Conservation (phyloP, 306 rosid species). For the Aeschynomene evenia region DNA sequence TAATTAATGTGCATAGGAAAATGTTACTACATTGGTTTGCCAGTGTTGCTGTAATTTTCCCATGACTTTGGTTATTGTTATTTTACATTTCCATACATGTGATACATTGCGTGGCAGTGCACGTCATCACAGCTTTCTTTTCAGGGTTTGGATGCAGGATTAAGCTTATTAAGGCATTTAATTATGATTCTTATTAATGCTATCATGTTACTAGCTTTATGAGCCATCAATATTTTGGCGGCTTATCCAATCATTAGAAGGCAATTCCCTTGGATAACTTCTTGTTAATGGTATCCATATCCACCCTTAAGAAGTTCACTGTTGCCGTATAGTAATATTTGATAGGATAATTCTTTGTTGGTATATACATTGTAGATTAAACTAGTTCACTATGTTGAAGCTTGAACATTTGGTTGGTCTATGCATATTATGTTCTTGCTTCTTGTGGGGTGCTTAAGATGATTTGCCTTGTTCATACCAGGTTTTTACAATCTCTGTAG, state of each 20-base stretch:
- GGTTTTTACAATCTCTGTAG: slow-evolving; percentile 74
- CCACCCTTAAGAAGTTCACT: background rate
- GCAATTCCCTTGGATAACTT: background rate
- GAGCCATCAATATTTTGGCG: background rate
- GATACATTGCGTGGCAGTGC: background rate
- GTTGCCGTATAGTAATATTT: background rate
- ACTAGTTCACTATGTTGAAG: background rate
- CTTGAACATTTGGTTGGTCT: background rate
- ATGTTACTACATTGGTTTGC: background rate
- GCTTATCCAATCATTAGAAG: background rate
- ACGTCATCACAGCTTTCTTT: background rate
- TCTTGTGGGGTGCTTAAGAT: background rate
- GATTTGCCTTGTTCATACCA: slow-evolving; percentile 31
- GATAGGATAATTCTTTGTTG: background rate
- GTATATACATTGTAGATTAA: background rate
- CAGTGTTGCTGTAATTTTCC: background rate
- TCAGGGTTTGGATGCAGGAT: background rate
- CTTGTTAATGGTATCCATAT: background rate
- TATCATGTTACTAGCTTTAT: background rate
- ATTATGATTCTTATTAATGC: background rate
- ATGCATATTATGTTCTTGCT: background rate
- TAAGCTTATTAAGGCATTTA: background rate
- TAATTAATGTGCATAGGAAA: slow-evolving; percentile 29
- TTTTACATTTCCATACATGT: background rate
- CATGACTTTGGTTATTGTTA: background rate